Conservation (phyloP, 352 stramenopile genomes). For the Pythium guiyangense region DNA sequence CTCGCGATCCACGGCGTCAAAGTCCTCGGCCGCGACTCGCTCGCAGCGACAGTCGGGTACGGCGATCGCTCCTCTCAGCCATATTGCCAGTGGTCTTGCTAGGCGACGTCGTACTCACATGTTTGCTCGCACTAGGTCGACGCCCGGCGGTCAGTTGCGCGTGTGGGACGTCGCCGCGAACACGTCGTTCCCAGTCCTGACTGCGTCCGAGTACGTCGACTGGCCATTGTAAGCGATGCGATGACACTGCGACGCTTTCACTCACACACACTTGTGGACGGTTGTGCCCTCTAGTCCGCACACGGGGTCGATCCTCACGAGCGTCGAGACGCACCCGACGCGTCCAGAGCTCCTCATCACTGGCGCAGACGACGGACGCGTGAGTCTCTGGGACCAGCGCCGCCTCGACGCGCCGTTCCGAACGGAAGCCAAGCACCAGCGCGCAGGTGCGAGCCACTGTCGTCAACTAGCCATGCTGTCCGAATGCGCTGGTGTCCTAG, state of each 20-base stretch:
- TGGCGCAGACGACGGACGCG: constrained; percentile 54
- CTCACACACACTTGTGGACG: no score
- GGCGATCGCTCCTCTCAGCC: no score
- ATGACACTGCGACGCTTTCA: no score
- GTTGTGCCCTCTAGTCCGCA: no score
- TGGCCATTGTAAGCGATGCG: no score
- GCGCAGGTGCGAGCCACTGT: constrained; percentile 27
- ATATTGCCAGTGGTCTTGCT: no score
- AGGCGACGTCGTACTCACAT: no score
- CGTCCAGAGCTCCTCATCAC: constrained; percentile 74
- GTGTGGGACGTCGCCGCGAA: constrained; percentile 71
- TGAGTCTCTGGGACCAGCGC: constrained; percentile 74
- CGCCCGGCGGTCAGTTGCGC: constrained; percentile 55
- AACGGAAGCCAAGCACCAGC: constrained; percentile 58
- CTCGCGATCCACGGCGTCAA: constrained; percentile 65
- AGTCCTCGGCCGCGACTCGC: constrained; percentile 56
- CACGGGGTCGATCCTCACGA: constrained; percentile 37
- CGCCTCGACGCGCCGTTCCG: constrained; percentile 62
- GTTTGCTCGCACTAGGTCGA: no score
- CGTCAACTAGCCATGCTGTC: not conserved
- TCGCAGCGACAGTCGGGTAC: constrained; percentile 70
- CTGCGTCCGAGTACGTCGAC: constrained; percentile 48
- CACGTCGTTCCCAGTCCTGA: constrained; percentile 47
- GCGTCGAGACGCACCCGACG: constrained; percentile 70
- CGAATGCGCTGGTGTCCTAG: no score